Evolutionary conservation across 2,329 filamentous ascomycete genomes (phyloP).

Genomic region (Aspergillus tanneri): DNA sequence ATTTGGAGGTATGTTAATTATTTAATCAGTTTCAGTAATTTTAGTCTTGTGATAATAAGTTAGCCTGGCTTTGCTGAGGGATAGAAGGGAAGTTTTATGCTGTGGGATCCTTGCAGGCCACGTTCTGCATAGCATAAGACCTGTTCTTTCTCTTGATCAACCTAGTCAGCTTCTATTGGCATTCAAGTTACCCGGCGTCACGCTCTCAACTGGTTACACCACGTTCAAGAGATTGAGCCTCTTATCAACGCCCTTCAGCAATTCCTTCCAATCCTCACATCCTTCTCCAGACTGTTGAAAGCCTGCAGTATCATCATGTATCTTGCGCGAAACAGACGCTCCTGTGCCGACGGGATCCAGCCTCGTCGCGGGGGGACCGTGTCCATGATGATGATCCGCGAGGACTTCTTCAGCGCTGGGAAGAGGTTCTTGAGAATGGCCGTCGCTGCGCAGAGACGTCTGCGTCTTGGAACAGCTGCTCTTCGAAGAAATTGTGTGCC

Average conservation of each 20-base stretch:
- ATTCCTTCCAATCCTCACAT: slow-evolving; percentile 32
- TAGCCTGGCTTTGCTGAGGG: too few relatives aligned
- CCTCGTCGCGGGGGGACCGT: slow-evolving; percentile 33
- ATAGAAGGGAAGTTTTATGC: too few relatives aligned
- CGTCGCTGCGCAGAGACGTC: slow-evolving; percentile 36
- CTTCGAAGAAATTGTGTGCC: slow-evolving; percentile 39
- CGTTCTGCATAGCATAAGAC: too few relatives aligned
- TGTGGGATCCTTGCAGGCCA: too few relatives aligned
- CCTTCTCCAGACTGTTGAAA: slow-evolving; percentile 39
- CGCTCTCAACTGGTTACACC: slow-evolving; percentile 21
- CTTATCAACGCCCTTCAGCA: slow-evolving; percentile 27
- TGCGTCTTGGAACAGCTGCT: slow-evolving; percentile 33
- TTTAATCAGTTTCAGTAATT: too few relatives aligned
- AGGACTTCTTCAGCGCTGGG: slow-evolving; percentile 30
- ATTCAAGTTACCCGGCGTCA: too few relatives aligned
- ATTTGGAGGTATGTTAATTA: too few relatives aligned
- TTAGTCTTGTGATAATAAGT: too few relatives aligned
- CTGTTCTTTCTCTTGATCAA: too few relatives aligned
- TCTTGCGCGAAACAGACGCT: slow-evolving; percentile 28
- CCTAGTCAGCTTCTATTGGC: too few relatives aligned
- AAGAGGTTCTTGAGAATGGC: slow-evolving; percentile 36
- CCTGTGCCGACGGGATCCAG: slow-evolving; percentile 16
- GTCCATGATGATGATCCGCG: slow-evolving; percentile 34
- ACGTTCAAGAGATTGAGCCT: slow-evolving; percentile 19
- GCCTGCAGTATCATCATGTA: slow-evolving; percentile 40